Percentiles rank a stretch among this genome's conserved stretches.
phyloP scores from a whole-genome alignment of 208 protist species.

The Histomonas meleagridis region DNA sequence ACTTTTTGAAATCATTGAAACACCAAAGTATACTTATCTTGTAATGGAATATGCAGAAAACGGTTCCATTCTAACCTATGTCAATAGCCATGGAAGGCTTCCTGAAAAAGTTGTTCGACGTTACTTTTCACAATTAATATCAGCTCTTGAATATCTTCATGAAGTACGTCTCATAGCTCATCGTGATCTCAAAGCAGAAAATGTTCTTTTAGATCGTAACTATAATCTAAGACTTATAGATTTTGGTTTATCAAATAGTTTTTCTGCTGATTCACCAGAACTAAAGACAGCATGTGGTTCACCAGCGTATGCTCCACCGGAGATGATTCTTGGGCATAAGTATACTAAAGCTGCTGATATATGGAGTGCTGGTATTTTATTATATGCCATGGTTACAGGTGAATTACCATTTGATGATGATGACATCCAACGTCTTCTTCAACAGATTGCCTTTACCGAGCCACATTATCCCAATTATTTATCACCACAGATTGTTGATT shows the following conservation, averaged over 20 bases:
- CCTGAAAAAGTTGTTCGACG: background rate
- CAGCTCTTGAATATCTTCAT: background rate
- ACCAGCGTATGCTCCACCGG: slow-evolving; percentile 17
- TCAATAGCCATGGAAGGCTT: background rate
- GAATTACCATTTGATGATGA: slow-evolving; percentile 19
- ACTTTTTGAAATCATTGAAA: background rate
- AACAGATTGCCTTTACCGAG: background rate
- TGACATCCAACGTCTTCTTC: background rate
- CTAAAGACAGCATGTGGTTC: slow-evolving; percentile 29
- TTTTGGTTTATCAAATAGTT: background rate
- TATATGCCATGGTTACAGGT: slow-evolving; percentile 24
- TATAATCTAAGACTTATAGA: background rate
- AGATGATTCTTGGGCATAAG: background rate
- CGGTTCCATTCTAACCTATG: background rate
- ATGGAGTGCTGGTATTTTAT: slow-evolving; percentile 28
- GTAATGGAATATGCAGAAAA: background rate
- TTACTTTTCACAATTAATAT: background rate
- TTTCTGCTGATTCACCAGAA: background rate
- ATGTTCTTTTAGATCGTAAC: background rate
- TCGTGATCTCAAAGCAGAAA: background rate
- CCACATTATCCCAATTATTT: background rate
- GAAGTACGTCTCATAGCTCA: background rate
- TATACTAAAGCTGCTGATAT: slow-evolving; percentile 19
- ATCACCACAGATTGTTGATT: background rate
- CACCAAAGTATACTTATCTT: background rate